Evolutionary conservation across 140 eudicot species (phyloP), one percentile per base, ranked within the genome.

Genomic region (Flaveria floridana): DNA sequence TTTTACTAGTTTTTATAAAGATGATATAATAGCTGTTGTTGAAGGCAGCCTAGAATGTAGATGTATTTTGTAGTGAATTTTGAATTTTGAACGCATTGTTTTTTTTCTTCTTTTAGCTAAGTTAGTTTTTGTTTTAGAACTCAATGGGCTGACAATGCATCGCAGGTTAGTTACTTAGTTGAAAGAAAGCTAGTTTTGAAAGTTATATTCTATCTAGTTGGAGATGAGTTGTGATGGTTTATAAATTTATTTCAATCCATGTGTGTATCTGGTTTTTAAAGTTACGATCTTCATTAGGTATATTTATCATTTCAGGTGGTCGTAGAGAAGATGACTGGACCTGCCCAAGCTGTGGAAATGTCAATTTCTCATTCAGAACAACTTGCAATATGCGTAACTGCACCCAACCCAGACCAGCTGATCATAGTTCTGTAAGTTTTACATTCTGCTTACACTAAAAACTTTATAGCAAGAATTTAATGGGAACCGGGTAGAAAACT

Each of bases 291-390:
- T 72, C 16, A 41, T 26, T 34, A 23, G 55, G 71, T 73, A 34
- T 57, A 46, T 66, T 20, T 67, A 41, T 75, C 75, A 74, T 68
- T 74, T 42, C 81, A 94, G 99, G 99, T 74, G 97, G 96, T 19
- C 96, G 96, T 39, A 88, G 99, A 79, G 99, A 94, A 80, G 99
- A 94, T 79, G 99, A 94, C 79, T 94, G 99, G 99, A 94, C 97
- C 66, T 94, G 99, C 78, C 95, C 99, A 26, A 87, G 95, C 80
- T 94, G 99, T 82, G 99, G 96, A 57, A 94, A 94, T 85, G 97
- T 94, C 80, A 94, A 90, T 68, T 94, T 94, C 62, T 94, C 99
- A 4, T 94, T 94, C 51, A 82, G 99, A 78, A 94, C 99, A 65
- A 94, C 95, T 25, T 94, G 99, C 82, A 94, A 94, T 62, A 94